phyloP scores from a whole-genome alignment of 2,329 filamentous ascomycete genomes.

The Cryphonectria carpinicola region DNA sequence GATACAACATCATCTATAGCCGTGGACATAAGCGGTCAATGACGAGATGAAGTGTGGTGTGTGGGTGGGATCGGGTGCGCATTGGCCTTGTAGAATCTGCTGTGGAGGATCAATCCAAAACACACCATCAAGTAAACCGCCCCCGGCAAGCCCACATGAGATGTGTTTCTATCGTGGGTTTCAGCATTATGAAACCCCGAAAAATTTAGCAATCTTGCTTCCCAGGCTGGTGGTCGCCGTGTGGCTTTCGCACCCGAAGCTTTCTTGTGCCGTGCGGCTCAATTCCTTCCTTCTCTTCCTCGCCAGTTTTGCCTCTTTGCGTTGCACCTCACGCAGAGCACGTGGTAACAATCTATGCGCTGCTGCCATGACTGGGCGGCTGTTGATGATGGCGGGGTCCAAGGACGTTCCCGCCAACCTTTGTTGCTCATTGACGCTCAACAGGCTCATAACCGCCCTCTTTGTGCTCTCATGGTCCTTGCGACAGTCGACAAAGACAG shows the following conservation, averaged over 20 bases:
- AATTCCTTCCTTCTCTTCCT: neutral
- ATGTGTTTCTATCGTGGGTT: neutral
- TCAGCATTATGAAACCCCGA: neutral
- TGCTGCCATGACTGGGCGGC: neutral
- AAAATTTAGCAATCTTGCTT: neutral
- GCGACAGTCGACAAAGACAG: neutral
- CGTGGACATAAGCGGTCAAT: neutral
- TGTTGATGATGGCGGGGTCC: neutral
- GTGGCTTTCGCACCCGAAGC: neutral
- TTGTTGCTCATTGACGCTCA: neutral
- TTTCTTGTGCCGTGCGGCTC: neutral
- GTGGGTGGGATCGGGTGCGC: neutral
- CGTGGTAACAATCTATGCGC: neutral
- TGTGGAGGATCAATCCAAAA: neutral
- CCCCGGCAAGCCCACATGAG: neutral
- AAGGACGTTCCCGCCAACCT: neutral
- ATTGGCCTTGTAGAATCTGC: neutral
- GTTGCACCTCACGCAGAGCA: neutral
- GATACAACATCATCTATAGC: neutral
- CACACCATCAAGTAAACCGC: neutral
- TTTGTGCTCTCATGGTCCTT: neutral
- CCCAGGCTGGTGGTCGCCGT: neutral
- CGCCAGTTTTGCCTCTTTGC: neutral
- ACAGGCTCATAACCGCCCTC: neutral
- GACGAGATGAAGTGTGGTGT: neutral